A percentile compares a stretch with the other conserved stretches of the same genome.
Evolutionary conservation across 306 rosid species (phyloP).

Genomic region (Rubus idaeus): DNA sequence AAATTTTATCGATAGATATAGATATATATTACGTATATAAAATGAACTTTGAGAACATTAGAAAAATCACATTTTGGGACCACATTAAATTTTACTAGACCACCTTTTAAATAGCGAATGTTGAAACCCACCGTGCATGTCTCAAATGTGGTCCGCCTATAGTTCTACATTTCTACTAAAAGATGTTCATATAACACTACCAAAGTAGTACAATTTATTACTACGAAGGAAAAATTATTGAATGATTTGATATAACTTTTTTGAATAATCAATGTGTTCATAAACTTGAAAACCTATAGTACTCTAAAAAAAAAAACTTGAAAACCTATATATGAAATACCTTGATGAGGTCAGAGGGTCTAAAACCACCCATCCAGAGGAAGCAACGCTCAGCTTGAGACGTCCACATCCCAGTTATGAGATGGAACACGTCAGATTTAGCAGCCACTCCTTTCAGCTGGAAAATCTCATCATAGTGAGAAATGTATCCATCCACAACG

Average conservation of each 20-base stretch:
- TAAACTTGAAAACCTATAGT: neutral
- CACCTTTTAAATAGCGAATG: neutral
- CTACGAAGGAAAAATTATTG: neutral
- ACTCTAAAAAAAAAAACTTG: neutral
- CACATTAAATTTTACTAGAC: neutral
- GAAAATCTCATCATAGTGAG: constrained; percentile 79
- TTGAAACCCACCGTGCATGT: neutral
- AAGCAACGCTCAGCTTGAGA: constrained; percentile 90
- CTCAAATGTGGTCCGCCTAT: neutral
- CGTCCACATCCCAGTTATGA: constrained; percentile 79
- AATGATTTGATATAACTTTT: neutral
- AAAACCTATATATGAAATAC: constrained; percentile 26
- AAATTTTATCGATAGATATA: no score
- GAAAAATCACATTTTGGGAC: neutral
- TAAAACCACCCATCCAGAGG: constrained; percentile 94
- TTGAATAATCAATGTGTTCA: neutral
- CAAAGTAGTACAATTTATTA: neutral
- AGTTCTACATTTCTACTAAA: neutral
- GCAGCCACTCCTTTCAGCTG: constrained; percentile 66
- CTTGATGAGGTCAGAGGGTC: constrained; percentile 83
- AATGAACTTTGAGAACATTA: neutral
- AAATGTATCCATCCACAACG: constrained; percentile 61
- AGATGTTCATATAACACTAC: neutral
- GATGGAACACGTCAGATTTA: constrained; percentile 87
- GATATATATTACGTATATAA: neutral